phyloP scores from a whole-genome alignment of 148 eudicot species.

The Gaultheria prostrata region DNA sequence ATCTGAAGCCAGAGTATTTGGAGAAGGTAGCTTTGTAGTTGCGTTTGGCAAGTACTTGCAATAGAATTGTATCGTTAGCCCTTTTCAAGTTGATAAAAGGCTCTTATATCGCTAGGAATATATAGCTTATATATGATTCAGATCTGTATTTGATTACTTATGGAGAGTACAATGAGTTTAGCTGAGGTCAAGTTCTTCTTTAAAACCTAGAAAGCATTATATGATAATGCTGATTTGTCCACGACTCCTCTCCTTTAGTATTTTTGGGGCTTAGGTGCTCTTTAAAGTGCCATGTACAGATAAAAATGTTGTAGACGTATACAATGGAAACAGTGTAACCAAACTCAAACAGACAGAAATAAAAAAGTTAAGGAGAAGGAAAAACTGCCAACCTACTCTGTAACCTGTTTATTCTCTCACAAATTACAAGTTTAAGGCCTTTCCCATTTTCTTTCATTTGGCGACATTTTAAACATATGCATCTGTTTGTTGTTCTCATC shows the following conservation, averaged over 20 bases:
- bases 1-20: constrained; percentile 74
- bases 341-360: not conserved
- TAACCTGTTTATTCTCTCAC: not conserved
- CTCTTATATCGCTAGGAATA: not conserved
- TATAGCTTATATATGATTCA: not conserved
- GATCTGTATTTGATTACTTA: too few species aligned
- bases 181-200: constrained; percentile 2
- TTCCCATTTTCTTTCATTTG: not conserved
- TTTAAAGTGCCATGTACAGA: not conserved
- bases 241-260: not conserved
- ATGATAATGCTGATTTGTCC: constrained; percentile 4
- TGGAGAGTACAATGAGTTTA: not conserved
- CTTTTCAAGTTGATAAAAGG: not conserved
- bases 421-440: not conserved
- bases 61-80: not conserved
- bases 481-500: not conserved
- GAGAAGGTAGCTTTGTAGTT: constrained; percentile 55
- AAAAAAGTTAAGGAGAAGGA: not conserved
- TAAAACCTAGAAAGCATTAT: not conserved
- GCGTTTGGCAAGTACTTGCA: not conserved
- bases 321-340: not conserved
- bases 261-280: not conserved
- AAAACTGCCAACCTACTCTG: not conserved
- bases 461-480: not conserved
- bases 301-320: not conserved